A percentile compares a stretch with the other conserved stretches of the same genome.
Evolutionary conservation across 352 stramenopile genomes (phyloP).

Genomic region (Phytophthora chlamydospora): DNA sequence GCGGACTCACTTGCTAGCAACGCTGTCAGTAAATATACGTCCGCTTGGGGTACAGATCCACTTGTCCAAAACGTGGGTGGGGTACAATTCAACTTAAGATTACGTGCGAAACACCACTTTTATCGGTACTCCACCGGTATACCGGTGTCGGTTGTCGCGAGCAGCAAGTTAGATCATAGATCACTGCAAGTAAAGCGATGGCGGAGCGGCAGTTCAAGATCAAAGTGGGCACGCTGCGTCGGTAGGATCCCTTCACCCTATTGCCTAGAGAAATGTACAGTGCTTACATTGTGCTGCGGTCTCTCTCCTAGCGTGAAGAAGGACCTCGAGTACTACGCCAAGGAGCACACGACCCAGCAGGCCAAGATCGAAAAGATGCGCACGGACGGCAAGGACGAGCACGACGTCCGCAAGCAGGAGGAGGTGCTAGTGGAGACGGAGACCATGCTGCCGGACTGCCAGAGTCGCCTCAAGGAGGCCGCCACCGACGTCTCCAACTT

Average conservation of each 20-base stretch:
- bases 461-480: slow-evolving; percentile 68
- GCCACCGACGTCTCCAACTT: slow-evolving; percentile 60
- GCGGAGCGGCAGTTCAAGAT: slow-evolving; percentile 80
- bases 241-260: slow-evolving; percentile 28
- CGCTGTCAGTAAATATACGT: slow-evolving; percentile 14
- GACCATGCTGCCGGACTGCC: slow-evolving; percentile 82
- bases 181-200: slow-evolving; percentile 36
- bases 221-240: slow-evolving; percentile 79
- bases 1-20: slow-evolving; percentile 9
- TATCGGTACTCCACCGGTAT: not conserved
- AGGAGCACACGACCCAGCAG: slow-evolving; percentile 67
- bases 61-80: too few relatives aligned
- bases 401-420: slow-evolving; percentile 84
- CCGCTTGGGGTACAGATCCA: slow-evolving; percentile 4
- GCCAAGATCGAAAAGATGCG: slow-evolving; percentile 75
- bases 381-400: slow-evolving; percentile 56
- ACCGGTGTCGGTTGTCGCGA: not conserved
- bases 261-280: not conserved
- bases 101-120: not conserved
- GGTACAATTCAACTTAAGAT: not conserved
- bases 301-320: slow-evolving; percentile 67
- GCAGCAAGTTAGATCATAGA: not conserved
- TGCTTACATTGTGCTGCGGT: not conserved
- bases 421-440: slow-evolving; percentile 84
- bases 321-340: slow-evolving; percentile 82